Evolutionary conservation across 805 yeast genomes (phyloP), one percentile per base, ranked within the genome.

Genomic region (Suhomyces kilbournensis): DNA sequence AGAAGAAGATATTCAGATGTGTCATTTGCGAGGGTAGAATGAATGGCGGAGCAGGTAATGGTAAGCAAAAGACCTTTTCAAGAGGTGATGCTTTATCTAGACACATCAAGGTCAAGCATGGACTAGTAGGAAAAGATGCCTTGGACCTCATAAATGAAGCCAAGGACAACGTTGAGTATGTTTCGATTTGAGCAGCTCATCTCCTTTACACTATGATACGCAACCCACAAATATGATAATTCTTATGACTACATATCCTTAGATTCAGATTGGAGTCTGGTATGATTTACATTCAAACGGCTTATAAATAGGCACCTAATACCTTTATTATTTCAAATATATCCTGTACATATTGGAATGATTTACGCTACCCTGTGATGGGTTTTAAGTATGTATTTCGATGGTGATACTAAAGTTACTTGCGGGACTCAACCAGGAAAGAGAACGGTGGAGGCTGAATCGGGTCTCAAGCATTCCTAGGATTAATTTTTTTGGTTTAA

Each of bases 101-200:
- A 50, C 79, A 75, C 58, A 74, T 75, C 56, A 84, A 96, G 62
- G 93, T 91, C 45, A 91, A 94, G 74, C 98, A 92, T 73, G 87
- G 88, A 7, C 70, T 85, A 50, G 78, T 76, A 40, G 87, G 87
- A 39, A 71, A 75, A 54, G 86, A 84, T 56, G 90, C 89, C n/a
- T 76, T 81, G 52, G 82, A 83, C 50, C 84, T 89, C 42, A 84
- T 87, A 59, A 84, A 85, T 61, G 84, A 79, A 60, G 94, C 94
- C 7, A 88, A 86, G 67, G 88, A 83, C 58, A 82, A 88, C 64
- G 90, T 87, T 48, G 93, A 87, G 68, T 88, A 79, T 61, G 70
- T 74, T 28, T 58, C 54, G 52, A 56, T 54, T 8, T 55, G 34
- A 49, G 17, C 44, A n/a, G 23, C 19, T 25, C 32, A 14, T 46